Percentiles rank a stretch among this genome's conserved stretches.
These are phyloP conservation scores for Penicillium crystallinum DNA, from an alignment of 495 filamentous ascomycete genomes.

Conservation along the genomic window DNA sequence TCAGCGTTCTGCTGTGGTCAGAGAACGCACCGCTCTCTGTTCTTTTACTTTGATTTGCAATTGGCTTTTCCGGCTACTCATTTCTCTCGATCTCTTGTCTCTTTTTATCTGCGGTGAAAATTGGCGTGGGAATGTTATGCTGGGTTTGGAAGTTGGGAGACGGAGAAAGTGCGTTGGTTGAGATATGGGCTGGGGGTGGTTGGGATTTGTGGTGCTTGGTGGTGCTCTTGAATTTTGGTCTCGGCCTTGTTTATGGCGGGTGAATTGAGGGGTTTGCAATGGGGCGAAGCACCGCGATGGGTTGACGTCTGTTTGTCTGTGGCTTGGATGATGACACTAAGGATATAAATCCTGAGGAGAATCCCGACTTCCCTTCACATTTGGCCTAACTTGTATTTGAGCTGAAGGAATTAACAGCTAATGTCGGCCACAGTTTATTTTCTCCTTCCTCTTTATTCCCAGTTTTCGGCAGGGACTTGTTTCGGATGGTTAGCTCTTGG, in stretches of 20 bases:
- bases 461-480: too few relatives aligned
- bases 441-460: neutral
- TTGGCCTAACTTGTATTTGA: neutral
- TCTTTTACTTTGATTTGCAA: conserved; percentile 1
- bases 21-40: conserved; percentile 3
- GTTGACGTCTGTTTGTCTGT: conserved; percentile 23
- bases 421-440: neutral
- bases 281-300: conserved; percentile 29
- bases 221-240: neutral
- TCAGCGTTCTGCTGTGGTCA: conserved; percentile 16
- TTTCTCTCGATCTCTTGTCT: neutral
- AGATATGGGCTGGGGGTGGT: neutral
- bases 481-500: neutral
- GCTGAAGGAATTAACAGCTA: neutral
- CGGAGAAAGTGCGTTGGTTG: neutral
- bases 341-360: conserved; percentile 57
- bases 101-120: conserved; percentile 2
- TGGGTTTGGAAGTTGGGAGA: conserved; percentile 2
- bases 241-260: neutral
- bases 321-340: conserved; percentile 43
- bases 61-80: neutral
- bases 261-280: neutral
- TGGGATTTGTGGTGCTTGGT: conserved; percentile 8
- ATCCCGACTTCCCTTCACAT: neutral
- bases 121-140: neutral